Evolutionary conservation across 371 early-diverging fungal genomes (phyloP).

Genomic region (Mucor sp.): DNA sequence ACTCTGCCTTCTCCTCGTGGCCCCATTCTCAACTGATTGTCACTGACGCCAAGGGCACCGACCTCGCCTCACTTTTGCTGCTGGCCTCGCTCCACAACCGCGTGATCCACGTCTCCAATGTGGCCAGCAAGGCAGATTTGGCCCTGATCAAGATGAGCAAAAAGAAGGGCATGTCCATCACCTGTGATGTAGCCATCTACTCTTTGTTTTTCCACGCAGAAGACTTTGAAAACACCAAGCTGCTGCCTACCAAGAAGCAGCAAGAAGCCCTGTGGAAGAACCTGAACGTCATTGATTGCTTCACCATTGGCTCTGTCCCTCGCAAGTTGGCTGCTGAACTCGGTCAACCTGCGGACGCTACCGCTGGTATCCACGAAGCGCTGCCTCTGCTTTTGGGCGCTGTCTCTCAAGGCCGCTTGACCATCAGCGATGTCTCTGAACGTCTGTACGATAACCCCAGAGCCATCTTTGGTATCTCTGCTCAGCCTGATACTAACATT

Average conservation of each 20-base stretch:
- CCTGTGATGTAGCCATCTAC: conserved; percentile 90
- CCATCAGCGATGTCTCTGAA: conserved; percentile 75
- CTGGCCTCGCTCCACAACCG: conserved; percentile 83
- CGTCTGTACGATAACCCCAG: conserved; percentile 87
- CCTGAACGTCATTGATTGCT: conserved; percentile 84
- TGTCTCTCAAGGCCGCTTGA: conserved; percentile 77
- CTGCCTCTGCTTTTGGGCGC: conserved; percentile 87
- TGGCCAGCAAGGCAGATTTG: conserved; percentile 78
- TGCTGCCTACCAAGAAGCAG: conserved; percentile 63
- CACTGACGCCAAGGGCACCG: conserved; percentile 83
- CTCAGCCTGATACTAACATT: conserved; percentile 87
- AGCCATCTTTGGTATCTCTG: conserved; percentile 84
- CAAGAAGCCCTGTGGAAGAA: conserved; percentile 81
- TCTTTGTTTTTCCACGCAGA: conserved; percentile 72
- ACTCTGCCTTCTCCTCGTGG: conserved; percentile 75
- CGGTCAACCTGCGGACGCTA: conserved; percentile 40
- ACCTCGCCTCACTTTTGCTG: conserved; percentile 85
- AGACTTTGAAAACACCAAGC: conserved; percentile 60
- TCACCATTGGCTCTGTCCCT: conserved; percentile 79
- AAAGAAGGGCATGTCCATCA: conserved; percentile 83
- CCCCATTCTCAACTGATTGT: conserved; percentile 73
- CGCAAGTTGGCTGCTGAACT: conserved; percentile 57
- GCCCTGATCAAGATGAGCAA: conserved; percentile 85
- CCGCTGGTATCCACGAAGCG: conserved; percentile 73
- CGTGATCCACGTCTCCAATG: conserved; percentile 85